Evolutionary conservation across 164 flowering plant species (phyloP).

Genomic region (Piper longum): DNA sequence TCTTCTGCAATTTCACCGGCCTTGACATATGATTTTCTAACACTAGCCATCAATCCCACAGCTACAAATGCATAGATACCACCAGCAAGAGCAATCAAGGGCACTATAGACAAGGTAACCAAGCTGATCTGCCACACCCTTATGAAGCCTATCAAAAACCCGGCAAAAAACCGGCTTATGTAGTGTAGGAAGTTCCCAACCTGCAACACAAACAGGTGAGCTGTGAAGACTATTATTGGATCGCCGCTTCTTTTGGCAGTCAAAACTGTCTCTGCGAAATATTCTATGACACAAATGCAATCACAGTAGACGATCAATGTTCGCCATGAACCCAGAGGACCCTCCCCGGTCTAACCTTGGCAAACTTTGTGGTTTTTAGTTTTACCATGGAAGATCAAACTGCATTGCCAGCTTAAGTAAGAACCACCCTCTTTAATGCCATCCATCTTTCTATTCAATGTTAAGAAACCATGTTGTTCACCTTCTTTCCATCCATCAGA

Average conservation of each 20-base stretch:
- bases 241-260: background rate
- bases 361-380: background rate
- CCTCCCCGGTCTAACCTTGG: background rate
- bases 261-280: too few species aligned
- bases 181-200: constrained; percentile 93
- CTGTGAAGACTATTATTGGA: background rate
- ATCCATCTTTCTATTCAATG: background rate
- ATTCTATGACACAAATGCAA: too few species aligned
- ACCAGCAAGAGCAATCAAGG: constrained; percentile 85
- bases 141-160: constrained; percentile 68
- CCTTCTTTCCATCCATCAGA: background rate
- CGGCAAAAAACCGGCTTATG: constrained; percentile 70
- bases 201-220: constrained; percentile 18
- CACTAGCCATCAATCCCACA: constrained; percentile 70
- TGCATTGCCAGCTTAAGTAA: background rate
- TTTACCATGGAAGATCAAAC: background rate
- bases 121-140: constrained; percentile 93
- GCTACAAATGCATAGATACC: constrained; percentile 79
- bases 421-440: background rate
- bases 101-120: constrained; percentile 87
- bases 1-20: constrained; percentile 97
- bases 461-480: background rate
- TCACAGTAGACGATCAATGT: too few species aligned
- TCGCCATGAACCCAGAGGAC: background rate
- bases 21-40: constrained; percentile 72